These are phyloP conservation scores for Chaetomium sp. DNA, from an alignment of 2,329 filamentous ascomycete species.

Conservation along the genomic window DNA sequence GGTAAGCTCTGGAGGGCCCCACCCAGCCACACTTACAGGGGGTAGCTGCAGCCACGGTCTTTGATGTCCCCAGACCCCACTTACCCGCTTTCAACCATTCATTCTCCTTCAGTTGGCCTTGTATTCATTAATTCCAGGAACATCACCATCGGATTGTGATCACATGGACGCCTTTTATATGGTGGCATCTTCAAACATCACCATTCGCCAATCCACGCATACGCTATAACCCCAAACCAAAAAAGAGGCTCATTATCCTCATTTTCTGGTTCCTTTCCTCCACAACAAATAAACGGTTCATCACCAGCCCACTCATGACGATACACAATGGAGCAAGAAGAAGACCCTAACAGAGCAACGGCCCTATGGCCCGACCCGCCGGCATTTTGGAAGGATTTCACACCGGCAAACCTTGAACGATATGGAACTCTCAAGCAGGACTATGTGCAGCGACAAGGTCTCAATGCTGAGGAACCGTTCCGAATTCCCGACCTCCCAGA, in stretches of 20 bases:
- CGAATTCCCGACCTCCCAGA: constrained; percentile 51
- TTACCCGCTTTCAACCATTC: neutral
- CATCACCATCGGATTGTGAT: too few relatives aligned
- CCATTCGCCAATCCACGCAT: too few relatives aligned
- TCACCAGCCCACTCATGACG: too few relatives aligned
- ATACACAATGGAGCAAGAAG: constrained; percentile 22
- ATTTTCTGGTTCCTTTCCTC: too few relatives aligned
- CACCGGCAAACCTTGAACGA: constrained; percentile 61
- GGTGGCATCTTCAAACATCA: too few relatives aligned
- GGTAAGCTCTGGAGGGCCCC: neutral
- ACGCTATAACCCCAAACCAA: too few relatives aligned
- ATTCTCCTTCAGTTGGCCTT: neutral
- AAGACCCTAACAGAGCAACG: constrained; percentile 39
- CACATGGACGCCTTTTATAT: too few relatives aligned
- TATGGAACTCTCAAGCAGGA: constrained; percentile 39
- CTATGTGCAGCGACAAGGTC: constrained; percentile 30
- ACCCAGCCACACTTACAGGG: constrained; percentile 5
- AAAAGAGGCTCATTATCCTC: too few relatives aligned
- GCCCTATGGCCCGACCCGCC: constrained; percentile 79
- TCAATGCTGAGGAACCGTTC: constrained; percentile 24
- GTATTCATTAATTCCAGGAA: too few relatives aligned
- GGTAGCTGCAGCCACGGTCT: constrained; percentile 21
- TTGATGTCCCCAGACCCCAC: constrained; percentile 1
- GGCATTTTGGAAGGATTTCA: constrained; percentile 86
- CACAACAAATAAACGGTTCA: too few relatives aligned